Base-by-base conservation (phyloP, 192 early-diverging fungal species). In the Entomortierella chlamydospora region DNA sequence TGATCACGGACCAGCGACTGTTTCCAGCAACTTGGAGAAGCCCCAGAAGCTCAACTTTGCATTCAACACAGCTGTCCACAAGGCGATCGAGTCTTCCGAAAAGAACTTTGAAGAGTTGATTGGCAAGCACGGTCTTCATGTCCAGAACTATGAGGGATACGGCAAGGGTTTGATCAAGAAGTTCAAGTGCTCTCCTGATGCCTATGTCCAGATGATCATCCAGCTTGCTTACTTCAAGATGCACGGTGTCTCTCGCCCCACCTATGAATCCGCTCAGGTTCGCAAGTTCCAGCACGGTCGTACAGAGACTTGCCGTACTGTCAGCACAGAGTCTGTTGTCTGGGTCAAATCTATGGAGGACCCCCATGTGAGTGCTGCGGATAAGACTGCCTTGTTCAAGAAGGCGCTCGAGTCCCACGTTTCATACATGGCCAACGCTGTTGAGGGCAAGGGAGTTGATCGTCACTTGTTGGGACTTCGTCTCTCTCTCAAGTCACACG, bases 161-260 rank as follows among this genome's bases (percentile, higher is more conserved):
- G 98, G 98, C 71, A 99, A 99, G 90, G 91, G 95, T 71, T 64
- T 89, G 73, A 97, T 98, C 88, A 99, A 99, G 85, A 82, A 82
- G 67, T 91, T 93, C 61, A 88, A 87, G 59, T 88, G 84, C 62
- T 94, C 93, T 23, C 93, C 93, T 15, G 93, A 95, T 65, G 92
- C 91, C 34, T 95, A 87, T 69, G 88, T 88, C 29, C 93, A 94
- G 70, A 96, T 99, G 96, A 90, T 93, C 50, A 96, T 98, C 67
- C 98, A 99, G 87, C 87, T 98, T 31, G 98, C 95, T 20, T 97
- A 98, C 86, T 96, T 89, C 83, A 95, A 95, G 82, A 91, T 95
- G 82, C 90, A 95, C 70, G 95, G 95, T 33, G 78, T 79, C 15
- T 89, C 80, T 55, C 80, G 86, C 26, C 89, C 97, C 7, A 98